phyloP scores from a whole-genome alignment of 2,329 filamentous ascomycete species.

The Exophiala sideris region DNA sequence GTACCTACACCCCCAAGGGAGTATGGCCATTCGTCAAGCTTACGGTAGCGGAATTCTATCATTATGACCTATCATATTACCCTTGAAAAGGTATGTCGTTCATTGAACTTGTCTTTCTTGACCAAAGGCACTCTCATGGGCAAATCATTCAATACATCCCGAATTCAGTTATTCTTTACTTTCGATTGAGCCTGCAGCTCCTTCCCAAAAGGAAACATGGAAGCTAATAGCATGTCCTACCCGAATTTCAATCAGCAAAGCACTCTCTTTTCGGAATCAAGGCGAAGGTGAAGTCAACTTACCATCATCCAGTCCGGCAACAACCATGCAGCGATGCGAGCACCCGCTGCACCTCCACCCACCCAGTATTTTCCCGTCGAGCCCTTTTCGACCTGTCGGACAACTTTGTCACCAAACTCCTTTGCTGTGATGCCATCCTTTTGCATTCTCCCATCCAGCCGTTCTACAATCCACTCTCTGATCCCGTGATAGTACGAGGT shows the following conservation, averaged over 20 bases:
- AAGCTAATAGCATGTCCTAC: slow-evolving; percentile 6
- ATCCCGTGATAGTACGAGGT: slow-evolving; percentile 16
- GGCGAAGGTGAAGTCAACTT: slow-evolving; percentile 1
- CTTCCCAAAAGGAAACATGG: slow-evolving; percentile 8
- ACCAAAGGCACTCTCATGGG: no score
- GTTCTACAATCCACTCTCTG: slow-evolving; percentile 10
- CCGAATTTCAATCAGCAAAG: slow-evolving; percentile 3
- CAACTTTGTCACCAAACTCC: slow-evolving; percentile 14
- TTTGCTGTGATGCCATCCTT: slow-evolving; percentile 10
- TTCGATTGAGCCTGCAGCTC: not conserved
- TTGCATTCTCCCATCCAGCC: slow-evolving; percentile 14
- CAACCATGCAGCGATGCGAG: slow-evolving; percentile 6
- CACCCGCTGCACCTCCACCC: slow-evolving; percentile 8
- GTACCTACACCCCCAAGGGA: no score
- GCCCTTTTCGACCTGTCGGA: slow-evolving; percentile 19
- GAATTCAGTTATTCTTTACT: not conserved
- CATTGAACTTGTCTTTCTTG: no score
- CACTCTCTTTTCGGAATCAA: not conserved
- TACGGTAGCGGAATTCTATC: no score
- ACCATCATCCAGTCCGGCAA: slow-evolving; percentile 13
- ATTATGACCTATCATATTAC: no score
- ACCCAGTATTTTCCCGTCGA: slow-evolving; percentile 16
- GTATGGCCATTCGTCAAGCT: no score
- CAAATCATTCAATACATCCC: no score
- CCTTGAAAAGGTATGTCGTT: no score